These are phyloP conservation scores for Penicillium macrosclerotiorum DNA, from an alignment of 495 filamentous ascomycete species.

Conservation along the genomic window DNA sequence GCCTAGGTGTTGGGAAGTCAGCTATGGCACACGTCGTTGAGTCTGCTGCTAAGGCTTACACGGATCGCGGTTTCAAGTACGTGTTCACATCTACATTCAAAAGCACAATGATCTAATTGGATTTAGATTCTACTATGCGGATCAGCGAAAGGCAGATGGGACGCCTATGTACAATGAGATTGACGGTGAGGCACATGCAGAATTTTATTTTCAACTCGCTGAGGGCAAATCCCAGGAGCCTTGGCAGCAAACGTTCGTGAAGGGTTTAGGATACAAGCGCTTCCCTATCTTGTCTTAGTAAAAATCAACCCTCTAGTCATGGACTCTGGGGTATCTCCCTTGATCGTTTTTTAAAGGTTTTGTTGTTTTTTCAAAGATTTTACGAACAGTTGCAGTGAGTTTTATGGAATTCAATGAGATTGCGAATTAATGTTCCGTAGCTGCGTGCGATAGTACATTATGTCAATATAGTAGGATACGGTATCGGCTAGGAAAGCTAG, in stretches of 20 bases:
- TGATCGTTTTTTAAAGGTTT: no score
- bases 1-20: slow-evolving; percentile 43
- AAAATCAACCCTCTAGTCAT: no score
- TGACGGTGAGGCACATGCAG: slow-evolving; percentile 40
- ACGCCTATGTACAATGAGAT: slow-evolving; percentile 19
- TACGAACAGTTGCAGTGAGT: no score
- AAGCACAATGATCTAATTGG: slow-evolving; percentile 1
- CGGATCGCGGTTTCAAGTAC: slow-evolving; percentile 48
- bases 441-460: no score
- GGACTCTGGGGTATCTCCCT: no score
- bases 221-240: slow-evolving; percentile 34
- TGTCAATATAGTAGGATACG: no score
- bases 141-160: slow-evolving; percentile 44
- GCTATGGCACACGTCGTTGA: slow-evolving; percentile 45
- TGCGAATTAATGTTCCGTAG: no score
- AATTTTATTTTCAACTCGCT: slow-evolving; percentile 39
- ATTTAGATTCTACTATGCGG: slow-evolving; percentile 49
- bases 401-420: no score
- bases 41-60: slow-evolving; percentile 37
- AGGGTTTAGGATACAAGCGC: slow-evolving; percentile 42
- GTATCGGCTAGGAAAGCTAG: no score
- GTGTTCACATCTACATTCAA: not conserved
- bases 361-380: no score
- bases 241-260: slow-evolving; percentile 49
- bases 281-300: no score